Conservation (phyloP, 2,329 filamentous ascomycete species). For the Lachnellula suecica region DNA sequence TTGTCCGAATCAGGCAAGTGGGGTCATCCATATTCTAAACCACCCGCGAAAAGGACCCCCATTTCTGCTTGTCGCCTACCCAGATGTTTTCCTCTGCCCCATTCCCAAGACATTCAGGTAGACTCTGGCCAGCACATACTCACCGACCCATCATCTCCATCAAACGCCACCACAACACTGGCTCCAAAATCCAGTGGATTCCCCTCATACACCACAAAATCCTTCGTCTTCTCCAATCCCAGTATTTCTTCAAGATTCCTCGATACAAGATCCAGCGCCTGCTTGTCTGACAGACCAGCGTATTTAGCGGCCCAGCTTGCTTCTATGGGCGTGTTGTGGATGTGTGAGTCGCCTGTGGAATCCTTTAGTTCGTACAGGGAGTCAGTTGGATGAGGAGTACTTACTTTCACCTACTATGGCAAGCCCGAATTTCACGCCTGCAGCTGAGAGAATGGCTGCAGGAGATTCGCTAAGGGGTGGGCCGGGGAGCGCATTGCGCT, state of each 20-base stretch:
- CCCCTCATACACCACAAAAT: conserved; percentile 45
- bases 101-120: too few relatives aligned
- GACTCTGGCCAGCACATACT: conserved; percentile 37
- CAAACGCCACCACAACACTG: conserved; percentile 38
- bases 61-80: too few relatives aligned
- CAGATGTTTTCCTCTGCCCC: too few relatives aligned
- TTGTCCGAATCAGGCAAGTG: too few relatives aligned
- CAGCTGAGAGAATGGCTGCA: conserved; percentile 39
- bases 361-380: too few relatives aligned
- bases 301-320: conserved; percentile 42
- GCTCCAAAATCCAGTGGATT: conserved; percentile 41
- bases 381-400: conserved; percentile 15
- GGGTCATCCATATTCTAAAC: too few relatives aligned
- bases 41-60: too few relatives aligned
- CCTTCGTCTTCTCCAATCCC: conserved; percentile 31
- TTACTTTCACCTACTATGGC: conserved; percentile 29
- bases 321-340: conserved; percentile 40
- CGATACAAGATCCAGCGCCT: conserved; percentile 38
- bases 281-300: conserved; percentile 34
- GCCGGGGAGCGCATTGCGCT: conserved; percentile 38
- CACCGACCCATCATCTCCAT: conserved; percentile 28
- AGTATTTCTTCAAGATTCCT: conserved; percentile 43
- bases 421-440: conserved; percentile 39
- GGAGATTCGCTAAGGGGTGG: conserved; percentile 42
- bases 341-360: conserved; percentile 34